phyloP scores from a whole-genome alignment of 1,139 yeast genomes.

The Kodamaea ohmeri region DNA sequence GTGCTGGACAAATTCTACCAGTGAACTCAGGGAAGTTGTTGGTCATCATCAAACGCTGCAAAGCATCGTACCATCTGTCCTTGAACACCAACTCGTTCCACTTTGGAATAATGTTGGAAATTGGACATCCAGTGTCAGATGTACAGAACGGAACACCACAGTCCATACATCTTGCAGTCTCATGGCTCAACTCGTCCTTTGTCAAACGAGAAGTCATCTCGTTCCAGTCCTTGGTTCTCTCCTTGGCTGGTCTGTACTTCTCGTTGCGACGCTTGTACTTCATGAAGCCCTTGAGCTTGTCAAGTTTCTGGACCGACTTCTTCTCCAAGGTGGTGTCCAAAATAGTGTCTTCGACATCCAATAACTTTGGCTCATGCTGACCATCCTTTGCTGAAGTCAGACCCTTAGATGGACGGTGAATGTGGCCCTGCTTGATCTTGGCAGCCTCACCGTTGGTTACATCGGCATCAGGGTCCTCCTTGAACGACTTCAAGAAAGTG shows the following conservation, averaged over 20 bases:
- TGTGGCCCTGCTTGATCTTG: constrained; percentile 48
- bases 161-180: constrained; percentile 99
- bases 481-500: constrained; percentile 61
- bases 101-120: constrained; percentile 94
- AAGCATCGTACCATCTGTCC: constrained; percentile 93
- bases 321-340: constrained; percentile 64
- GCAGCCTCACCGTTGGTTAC: constrained; percentile 83
- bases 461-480: constrained; percentile 81
- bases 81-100: constrained; percentile 96
- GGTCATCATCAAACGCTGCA: constrained; percentile 89
- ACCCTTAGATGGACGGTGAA: constrained; percentile 32
- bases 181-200: constrained; percentile 81
- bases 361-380: constrained; percentile 72
- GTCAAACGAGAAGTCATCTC: constrained; percentile 82
- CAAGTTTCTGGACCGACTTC: constrained; percentile 64
- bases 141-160: constrained; percentile 99
- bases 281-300: constrained; percentile 88
- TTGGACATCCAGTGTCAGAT: constrained; percentile 97
- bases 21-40: constrained; percentile 98
- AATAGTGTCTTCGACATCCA: constrained; percentile 87
- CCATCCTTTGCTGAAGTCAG: constrained; percentile 35
- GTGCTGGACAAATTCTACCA: constrained; percentile 98
- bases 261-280: constrained; percentile 88
- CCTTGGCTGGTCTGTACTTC: constrained; percentile 73
- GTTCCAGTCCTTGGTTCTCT: constrained; percentile 87